Base-by-base conservation (phyloP, 106 monocot species). In the Allium fistulosum region DNA sequence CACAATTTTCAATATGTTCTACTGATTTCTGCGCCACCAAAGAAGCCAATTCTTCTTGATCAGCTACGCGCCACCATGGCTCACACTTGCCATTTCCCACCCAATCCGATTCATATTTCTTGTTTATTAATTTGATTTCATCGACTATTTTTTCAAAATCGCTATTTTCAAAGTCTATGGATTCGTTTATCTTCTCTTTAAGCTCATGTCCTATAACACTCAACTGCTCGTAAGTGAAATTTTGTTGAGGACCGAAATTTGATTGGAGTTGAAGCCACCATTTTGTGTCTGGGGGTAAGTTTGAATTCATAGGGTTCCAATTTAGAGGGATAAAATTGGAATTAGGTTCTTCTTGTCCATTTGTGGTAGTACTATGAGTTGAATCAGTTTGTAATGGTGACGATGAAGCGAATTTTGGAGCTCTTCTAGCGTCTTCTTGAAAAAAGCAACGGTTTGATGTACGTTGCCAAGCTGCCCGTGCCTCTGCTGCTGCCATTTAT, bases 371-470 rank as follows among this genome's bases (percentile, higher is more conserved):
- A 4, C 58, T 66, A 68, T 57, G 76, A 61, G 49, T 73, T 22
- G 76, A 59, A 27, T 84, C 79, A 51, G 60, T 46, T 52, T 79
- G 80, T 5, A 49, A 72, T 27, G 61, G 12, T 62, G 82, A 84
- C 50, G 87, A 82, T 55, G 89, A 85, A 18, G 89, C 82, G 46
- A 96, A 70, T 55, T 96, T 91, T 58, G 95, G 88, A 70, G 91
- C 95, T 72, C 91, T 81, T 70, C 88, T 95, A 67, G 91, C 85
- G 74, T 95, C 95, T 80, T 95, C 91, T 73, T 95, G 91, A n/a
- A 91, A 83, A 47, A 88, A 76, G 79, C 80, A 88, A 18, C 88
- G 85, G 53, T 88, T 85, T 26, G 88, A 81, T 58, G 80, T 72
- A 28, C 95, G 81, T 61, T 95, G 94, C 85, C 91, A 97, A 26